Evolutionary conservation across 306 rosid species (phyloP), one percentile per base, ranked within the genome.

Genomic region (Pyrus pyrifolia): DNA sequence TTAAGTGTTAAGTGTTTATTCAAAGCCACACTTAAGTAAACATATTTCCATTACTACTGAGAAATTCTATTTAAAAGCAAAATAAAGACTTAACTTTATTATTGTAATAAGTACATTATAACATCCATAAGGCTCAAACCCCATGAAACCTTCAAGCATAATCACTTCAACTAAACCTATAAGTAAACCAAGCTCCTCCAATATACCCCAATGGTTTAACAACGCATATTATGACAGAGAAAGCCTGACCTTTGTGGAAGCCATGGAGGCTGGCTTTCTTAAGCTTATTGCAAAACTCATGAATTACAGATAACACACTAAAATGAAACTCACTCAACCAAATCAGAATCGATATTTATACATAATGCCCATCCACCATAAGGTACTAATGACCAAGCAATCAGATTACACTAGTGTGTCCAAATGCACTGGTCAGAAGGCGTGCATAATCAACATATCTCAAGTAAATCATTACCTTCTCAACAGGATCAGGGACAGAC

Each of bases 401-500:
- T 42, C 19, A 11, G 23, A 55, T 74, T 29, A 29, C n/a, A 35
- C 49, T 35, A 15, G 44, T 30, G 44, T 30, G 17, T 25, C 21
- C 46, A 65, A 18, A 66, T 23, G 67, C 63, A 23, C n/a, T 18
- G 42, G 58, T 58, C 25, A 60, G n/a, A 74, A 29, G 3, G 51
- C 18, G 63, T 19, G 25, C 61, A 73, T 11, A 62, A 23, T 21
- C 53, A 75, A n/a, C 52, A n/a, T 53, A 25, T 35, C 71, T 45
- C 15, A 5, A 64, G 51, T 35, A 51, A 52, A 35, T 17, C 5
- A 42, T 81, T 86, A 92, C 97, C 91, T 69, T 69, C 74, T 79
- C 89, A 29, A 81, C 64, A 53, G 81, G 81, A 78, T 80, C 80
- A 15, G 75, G 71, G 45, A 80, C 52, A 57, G 86, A 83, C 65